These are phyloP conservation scores for Rhynchospora tenuis DNA, from an alignment of 176 grass and related monocot species.

Conservation along the genomic window DNA sequence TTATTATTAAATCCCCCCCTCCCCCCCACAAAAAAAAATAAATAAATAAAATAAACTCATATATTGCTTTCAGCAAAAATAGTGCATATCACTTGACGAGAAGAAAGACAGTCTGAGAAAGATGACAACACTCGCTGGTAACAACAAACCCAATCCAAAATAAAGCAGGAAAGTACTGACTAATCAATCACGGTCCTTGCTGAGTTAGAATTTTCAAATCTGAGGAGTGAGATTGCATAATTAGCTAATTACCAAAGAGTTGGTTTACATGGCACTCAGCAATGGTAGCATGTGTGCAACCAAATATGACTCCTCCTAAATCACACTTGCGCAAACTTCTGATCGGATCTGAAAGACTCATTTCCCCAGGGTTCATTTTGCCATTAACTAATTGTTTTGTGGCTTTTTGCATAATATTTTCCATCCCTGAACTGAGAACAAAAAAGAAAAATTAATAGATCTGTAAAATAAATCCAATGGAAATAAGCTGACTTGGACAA, in stretches of 20 bases:
- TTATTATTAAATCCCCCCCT: neutral
- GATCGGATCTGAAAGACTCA: neutral
- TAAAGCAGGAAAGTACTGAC: neutral
- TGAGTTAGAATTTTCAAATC: neutral
- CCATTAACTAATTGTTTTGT: slow-evolving; percentile 21
- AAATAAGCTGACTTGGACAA: neutral
- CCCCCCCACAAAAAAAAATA: neutral
- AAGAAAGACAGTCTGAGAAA: neutral
- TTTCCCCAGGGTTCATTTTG: slow-evolving; percentile 25
- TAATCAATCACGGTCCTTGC: neutral
- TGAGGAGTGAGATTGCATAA: neutral
- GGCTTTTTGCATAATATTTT: slow-evolving; percentile 34
- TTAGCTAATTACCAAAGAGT: slow-evolving; percentile 76
- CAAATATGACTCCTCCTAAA: slow-evolving; percentile 75
- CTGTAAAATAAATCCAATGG: neutral
- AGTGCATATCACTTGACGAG: neutral
- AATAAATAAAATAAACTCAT: too few relatives aligned
- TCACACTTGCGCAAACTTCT: slow-evolving; percentile 54
- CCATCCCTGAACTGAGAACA: slow-evolving; percentile 16
- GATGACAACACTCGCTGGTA: too few relatives aligned
- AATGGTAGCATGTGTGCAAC: slow-evolving; percentile 60
- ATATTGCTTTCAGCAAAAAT: neutral
- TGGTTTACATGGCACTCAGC: slow-evolving; percentile 59
- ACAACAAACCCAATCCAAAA: neutral
- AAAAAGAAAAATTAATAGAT: neutral